Base-by-base conservation (phyloP, 2,329 filamentous ascomycete genomes). In the Byssothecium circinans region DNA sequence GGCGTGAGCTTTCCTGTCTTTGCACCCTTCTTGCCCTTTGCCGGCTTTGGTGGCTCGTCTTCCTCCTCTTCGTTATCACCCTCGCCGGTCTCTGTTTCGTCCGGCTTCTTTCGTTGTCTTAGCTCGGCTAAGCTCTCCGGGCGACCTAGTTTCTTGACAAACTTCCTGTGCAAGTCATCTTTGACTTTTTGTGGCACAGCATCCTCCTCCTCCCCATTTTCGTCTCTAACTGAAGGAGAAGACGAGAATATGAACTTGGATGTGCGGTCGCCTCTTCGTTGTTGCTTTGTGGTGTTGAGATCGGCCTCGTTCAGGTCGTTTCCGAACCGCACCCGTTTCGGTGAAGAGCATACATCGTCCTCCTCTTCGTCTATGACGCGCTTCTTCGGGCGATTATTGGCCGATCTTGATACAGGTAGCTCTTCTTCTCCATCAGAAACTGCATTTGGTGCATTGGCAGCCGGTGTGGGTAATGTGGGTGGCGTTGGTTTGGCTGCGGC, bases 1-100 rank as follows among this genome's bases (percentile, higher is more conserved):
- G 94, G 94, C 0, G 94, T 99, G 50, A 99, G 81, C 68, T 96
- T 96, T 45, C 72, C 81, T 67, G 90, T 95, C 72, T 89, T 95
- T 54, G 77, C 56, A 62, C 73, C 76, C 58, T 79, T 83, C 58
- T 67, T 74, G 3, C 74, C 75, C 54, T 73, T 78, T 7, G 64
- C 61, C 2, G 72, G 63, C 44, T 78, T 78, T 2, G 75, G 62
- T 10, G 74, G 67, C 37, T 78, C 75, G 8, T 79, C 75, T 3
- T 79, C 75, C 12, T 79, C 75, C n/a, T 81, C 80, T 2, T 77
- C 81, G 5, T 78, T 78, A 2, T 76, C 76, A 0, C 81, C 70
- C 83, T 1, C 82, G 78, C 8, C 71, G 82, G 4, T 43, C 78
- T 8, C 75, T 72, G 25, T 73, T 72, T 11, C 46, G 11, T 47